Base-by-base conservation (phyloP, 768 basidiomycete species). In the Hebeloma cylindrosporum region DNA sequence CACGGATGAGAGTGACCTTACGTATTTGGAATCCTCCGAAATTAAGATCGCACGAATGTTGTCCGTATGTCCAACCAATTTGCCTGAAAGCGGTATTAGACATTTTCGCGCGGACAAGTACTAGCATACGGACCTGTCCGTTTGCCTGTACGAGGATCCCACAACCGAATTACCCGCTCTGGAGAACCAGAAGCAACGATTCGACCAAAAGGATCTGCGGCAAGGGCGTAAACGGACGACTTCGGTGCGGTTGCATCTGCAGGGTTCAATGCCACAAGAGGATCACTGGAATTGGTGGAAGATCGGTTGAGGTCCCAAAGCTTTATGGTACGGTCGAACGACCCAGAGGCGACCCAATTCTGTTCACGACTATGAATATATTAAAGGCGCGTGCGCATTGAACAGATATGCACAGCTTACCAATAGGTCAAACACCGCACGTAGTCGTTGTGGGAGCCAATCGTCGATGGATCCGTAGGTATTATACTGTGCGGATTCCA, bases 31-130 rank as follows among this genome's bases (percentile, higher is more conserved):
- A 63, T 97, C 94, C 21, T 93, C 92, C 4, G 89, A 90, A 1
- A 98, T 74, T 16, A 94, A 64, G 32, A 97, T 86, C 3, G 91
- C 82, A 7, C 95, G 78, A 48, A 99, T 93, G 56, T 97, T 98
- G 64, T 99, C 96, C 0, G 95, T 95, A 62, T 99, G 95, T 0
- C 95, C 95, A 5, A 97, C 91, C 0, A 98, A 76, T 59, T 96
- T 92, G 8, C 85, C 82, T 61, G 68, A 11, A 10, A 40, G 17
- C 3, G 28, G 51, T 13, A 47, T 17, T 5, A 25, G 34, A 23
- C 25, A 27, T 3, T 33, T 17, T 6, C 17, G 3, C 17, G 7
- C 7, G 2, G 4, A n/a, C 35, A 20, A 26, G 22, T 7, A 16
- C 20, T 31, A 9, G 28, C 18, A 32, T 29, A 35, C 51, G 11